A percentile compares a stretch with the other conserved stretches of the same genome.
These are phyloP conservation scores for Priceomyces melissophilus DNA, from an alignment of 805 yeast genomes.

Conservation along the genomic window DNA sequence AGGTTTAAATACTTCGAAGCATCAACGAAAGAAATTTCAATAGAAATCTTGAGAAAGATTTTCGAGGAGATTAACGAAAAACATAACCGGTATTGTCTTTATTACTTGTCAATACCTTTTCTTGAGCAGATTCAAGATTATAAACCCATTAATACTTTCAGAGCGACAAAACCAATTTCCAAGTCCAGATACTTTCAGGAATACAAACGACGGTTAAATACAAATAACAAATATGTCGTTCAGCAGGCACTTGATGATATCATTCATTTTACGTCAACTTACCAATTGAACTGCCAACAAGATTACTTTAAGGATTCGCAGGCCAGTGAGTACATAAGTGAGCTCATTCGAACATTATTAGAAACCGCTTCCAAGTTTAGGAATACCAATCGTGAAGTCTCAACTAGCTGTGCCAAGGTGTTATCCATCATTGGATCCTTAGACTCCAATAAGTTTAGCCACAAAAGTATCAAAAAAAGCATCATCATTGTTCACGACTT, in stretches of 20 bases:
- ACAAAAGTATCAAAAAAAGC: slow-evolving; percentile 39
- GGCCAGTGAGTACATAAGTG: slow-evolving; percentile 32
- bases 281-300: slow-evolving; percentile 47
- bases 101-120: slow-evolving; percentile 52
- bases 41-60: slow-evolving; percentile 43
- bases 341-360: slow-evolving; percentile 50
- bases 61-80: slow-evolving; percentile 29
- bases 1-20: slow-evolving; percentile 53
- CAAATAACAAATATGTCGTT: slow-evolving; percentile 69
- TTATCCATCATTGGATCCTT: slow-evolving; percentile 75
- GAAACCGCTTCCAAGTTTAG: slow-evolving; percentile 58
- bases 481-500: slow-evolving; percentile 60
- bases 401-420: slow-evolving; percentile 62
- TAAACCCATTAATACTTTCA: slow-evolving; percentile 13
- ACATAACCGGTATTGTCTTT: slow-evolving; percentile 44
- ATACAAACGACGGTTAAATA: slow-evolving; percentile 52
- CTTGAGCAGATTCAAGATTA: slow-evolving; percentile 32
- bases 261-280: slow-evolving; percentile 46
- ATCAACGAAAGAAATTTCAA: slow-evolving; percentile 49
- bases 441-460: slow-evolving; percentile 57
- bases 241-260: slow-evolving; percentile 69
- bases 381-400: slow-evolving; percentile 44
- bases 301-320: slow-evolving; percentile 36
- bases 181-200: slow-evolving; percentile 43
- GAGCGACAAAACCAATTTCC: slow-evolving; percentile 27